A percentile compares a stretch with the other conserved stretches of the same genome.
Evolutionary conservation across 495 filamentous ascomycete species (phyloP).

Genomic region (Pyronema domesticum): DNA sequence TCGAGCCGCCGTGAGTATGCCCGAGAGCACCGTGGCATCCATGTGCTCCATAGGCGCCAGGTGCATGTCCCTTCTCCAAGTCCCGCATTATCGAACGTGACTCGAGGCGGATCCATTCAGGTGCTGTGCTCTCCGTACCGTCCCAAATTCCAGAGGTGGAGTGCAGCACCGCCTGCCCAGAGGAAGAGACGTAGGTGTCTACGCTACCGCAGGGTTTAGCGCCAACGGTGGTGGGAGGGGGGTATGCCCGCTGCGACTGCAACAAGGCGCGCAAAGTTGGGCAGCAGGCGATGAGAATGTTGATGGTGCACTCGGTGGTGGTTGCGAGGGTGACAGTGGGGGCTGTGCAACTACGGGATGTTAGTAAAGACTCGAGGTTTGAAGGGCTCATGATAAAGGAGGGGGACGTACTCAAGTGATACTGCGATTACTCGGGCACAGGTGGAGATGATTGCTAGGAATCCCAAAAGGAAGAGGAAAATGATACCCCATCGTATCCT

Average conservation of each 20-base stretch:
- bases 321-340: background rate
- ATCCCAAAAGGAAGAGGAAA: background rate
- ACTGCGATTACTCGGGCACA: background rate
- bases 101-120: background rate
- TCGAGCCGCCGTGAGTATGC: background rate
- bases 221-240: background rate
- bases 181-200: background rate
- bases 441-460: background rate
- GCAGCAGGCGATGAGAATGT: slow-evolving; percentile 1
- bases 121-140: background rate
- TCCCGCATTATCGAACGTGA: background rate
- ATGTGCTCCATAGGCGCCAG: background rate
- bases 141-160: background rate
- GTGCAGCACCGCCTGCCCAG: background rate
- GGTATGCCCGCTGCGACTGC: background rate
- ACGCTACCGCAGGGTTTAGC: background rate
- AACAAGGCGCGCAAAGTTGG: background rate
- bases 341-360: background rate
- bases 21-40: too few relatives aligned
- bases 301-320: background rate
- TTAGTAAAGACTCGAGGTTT: background rate
- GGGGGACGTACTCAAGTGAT: background rate
- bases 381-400: background rate
- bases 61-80: background rate
- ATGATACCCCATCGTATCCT: background rate